Base-by-base conservation (phyloP, 1,139 yeast genomes). In the Hyphopichia fennica region DNA sequence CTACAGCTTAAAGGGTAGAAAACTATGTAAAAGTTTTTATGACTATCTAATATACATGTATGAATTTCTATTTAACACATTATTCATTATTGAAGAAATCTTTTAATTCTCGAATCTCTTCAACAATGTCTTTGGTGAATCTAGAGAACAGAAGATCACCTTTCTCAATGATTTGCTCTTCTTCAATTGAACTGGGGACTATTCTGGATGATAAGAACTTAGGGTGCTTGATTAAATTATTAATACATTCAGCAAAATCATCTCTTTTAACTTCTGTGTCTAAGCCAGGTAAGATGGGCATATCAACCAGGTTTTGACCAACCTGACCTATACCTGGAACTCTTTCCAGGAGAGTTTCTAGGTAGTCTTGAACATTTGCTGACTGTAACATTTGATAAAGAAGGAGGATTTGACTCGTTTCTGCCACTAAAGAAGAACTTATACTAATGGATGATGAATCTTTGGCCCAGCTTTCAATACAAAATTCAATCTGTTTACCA, bases 211-310 rank as follows among this genome's bases (percentile, higher is more conserved):
- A 77, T 47, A 91, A 67, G 50, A 82, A 90, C 59, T 88, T 88
- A 14, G 96, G 96, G 62, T 91, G 97, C 34, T 91, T 84, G 47
- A 89, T 70, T 41, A 90, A 71, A 53, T 88, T 85, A 42, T 79
- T 82, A 48, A 89, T 63, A 17, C 84, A 77, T 39, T 75, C 79
- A 16, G 72, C 66, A 49, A 89, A 74, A 23, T 78, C 80, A 17
- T 72, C 77, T 47, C 86, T 68, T 45, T 81, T 84, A 18, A 72
- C 67, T 35, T 69, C 74, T 1, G 77, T 72, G 42, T 84, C 89
- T 38, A 85, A 62, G 0, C 89, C 90, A 1, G 86, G 84, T 38
- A 86, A 65, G 17, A 82, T 53, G 19, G 58, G 59, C 47, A 67
- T 52, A 42, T 57, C 60, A 4, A 62, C 58, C 8, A 54, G 54